Evolutionary conservation across 768 basidiomycete genomes (phyloP).

Genomic region (Pulveroboletus sp.): DNA sequence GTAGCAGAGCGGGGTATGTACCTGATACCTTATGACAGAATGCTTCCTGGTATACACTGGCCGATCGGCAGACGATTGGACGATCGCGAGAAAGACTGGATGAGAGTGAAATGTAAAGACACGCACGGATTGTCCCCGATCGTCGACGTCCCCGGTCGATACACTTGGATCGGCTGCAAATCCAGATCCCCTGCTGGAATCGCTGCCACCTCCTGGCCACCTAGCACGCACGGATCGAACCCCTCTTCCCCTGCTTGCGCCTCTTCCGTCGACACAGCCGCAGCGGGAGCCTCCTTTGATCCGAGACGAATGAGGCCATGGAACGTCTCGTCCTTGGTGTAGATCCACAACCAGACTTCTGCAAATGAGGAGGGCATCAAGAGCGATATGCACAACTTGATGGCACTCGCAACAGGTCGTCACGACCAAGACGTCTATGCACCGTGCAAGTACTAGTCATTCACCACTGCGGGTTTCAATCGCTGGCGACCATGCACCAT

Average conservation of each 20-base stretch:
- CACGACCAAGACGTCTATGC: no score
- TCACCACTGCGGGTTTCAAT: no score
- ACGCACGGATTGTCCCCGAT: background rate
- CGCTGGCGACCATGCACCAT: no score
- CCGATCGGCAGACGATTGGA: background rate
- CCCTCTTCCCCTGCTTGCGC: slow-evolving; percentile 3
- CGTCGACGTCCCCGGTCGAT: background rate
- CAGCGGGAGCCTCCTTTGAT: background rate
- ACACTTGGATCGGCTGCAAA: slow-evolving; percentile 25
- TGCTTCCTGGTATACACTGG: background rate
- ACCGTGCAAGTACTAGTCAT: no score
- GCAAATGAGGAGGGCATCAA: slow-evolving; percentile 60
- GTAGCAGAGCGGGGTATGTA: slow-evolving; percentile 25
- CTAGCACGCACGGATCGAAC: slow-evolving; percentile 10
- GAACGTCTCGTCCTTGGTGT: slow-evolving; percentile 56
- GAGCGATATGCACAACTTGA: slow-evolving; percentile 40
- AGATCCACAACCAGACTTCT: slow-evolving; percentile 66
- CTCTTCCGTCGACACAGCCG: background rate
- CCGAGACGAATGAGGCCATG: slow-evolving; percentile 49
- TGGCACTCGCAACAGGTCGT: no score
- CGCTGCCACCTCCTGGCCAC: background rate
- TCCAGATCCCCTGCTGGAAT: slow-evolving; percentile 5
- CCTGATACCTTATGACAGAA: slow-evolving; percentile 2
- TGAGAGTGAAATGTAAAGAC: background rate
- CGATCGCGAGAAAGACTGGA: background rate